Evolutionary conservation across 768 basidiomycete genomes (phyloP), one percentile per base, ranked within the genome.

Genomic region (Filobasidium floriforme): DNA sequence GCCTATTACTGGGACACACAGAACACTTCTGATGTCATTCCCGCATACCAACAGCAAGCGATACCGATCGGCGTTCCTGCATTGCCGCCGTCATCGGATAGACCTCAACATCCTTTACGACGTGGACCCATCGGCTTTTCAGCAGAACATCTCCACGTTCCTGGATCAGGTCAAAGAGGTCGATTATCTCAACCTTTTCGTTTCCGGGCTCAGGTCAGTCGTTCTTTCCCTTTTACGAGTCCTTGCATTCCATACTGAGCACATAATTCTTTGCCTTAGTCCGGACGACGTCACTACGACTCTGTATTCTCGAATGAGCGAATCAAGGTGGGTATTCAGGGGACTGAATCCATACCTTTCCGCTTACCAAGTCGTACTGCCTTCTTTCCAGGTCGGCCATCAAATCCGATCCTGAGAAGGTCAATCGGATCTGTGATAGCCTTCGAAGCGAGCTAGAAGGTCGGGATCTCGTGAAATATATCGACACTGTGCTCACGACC

Each of bases 71-170:
- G 96, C 93, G 0, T 97, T 97, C 77, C 78, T 90, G 59, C 85
- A 90, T 1, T 97, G 92, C 78, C 83, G 96, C 40, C 92, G 92
- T 75, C 92, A 99, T 76, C 85, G 96, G 5, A 87, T 99, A 55
- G 94, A 97, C 72, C 82, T 96, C 62, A 89, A 88, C 75, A 81
- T 90, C 41, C 81, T 99, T n/a, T 87, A 92, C 51, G 88, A 94
- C 65, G 86, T 92, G 69, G 82, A 90, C 66, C 83, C 85, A n/a
- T 79, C 80, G 0, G 80, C 80, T 41, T 93, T 98, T 78, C 81
- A 87, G 75, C 77, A 80, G 18, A 79, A 83, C 14, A 80, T 97
- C 0, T 68, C 84, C 0, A 78, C 79, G 5, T 92, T 98, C 70
- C 82, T 96, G 7, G 85, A 89, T 57, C 92, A 97, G 76, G 83